phyloP scores from a whole-genome alignment of 2,329 filamentous ascomycete genomes.

The Pseudopyrenochaeta lycopersici region DNA sequence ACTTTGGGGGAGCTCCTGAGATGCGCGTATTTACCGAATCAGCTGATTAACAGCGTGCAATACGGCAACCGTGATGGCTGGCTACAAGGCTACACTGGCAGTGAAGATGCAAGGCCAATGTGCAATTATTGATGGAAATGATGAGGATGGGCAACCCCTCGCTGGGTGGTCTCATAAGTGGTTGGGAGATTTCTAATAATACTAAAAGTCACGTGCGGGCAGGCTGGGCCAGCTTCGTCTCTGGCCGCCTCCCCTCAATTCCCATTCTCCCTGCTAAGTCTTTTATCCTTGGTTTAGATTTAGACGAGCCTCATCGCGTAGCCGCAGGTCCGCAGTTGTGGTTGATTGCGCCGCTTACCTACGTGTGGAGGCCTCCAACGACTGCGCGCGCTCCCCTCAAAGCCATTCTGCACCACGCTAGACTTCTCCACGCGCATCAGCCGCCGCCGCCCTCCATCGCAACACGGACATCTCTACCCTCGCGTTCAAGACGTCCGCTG shows the following conservation, averaged over 20 bases:
- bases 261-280: slow-evolving; percentile 9
- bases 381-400: slow-evolving; percentile 5
- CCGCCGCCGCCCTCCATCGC: slow-evolving; percentile 23
- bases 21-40: neutral
- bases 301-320: slow-evolving; percentile 13
- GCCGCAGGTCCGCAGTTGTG: slow-evolving; percentile 14
- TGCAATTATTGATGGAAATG: neutral
- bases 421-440: slow-evolving; percentile 19
- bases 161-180: slow-evolving; percentile 1
- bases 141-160: neutral
- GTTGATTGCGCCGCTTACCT: slow-evolving; percentile 12
- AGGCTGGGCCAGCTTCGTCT: slow-evolving; percentile 16
- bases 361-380: neutral
- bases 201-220: slow-evolving; percentile 16
- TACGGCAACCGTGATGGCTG: no score
- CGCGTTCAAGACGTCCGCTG: slow-evolving; percentile 2
- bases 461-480: slow-evolving; percentile 13
- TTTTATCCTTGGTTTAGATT: neutral
- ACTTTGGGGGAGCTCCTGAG: neutral
- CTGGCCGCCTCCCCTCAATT: neutral
- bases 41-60: neutral
- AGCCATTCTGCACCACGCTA: slow-evolving; percentile 14
- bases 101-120: neutral
- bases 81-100: neutral
- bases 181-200: slow-evolving; percentile 16